These are phyloP conservation scores for Sporothrix dimorphospora DNA, from an alignment of 2,329 filamentous ascomycete species.

Conservation along the genomic window DNA sequence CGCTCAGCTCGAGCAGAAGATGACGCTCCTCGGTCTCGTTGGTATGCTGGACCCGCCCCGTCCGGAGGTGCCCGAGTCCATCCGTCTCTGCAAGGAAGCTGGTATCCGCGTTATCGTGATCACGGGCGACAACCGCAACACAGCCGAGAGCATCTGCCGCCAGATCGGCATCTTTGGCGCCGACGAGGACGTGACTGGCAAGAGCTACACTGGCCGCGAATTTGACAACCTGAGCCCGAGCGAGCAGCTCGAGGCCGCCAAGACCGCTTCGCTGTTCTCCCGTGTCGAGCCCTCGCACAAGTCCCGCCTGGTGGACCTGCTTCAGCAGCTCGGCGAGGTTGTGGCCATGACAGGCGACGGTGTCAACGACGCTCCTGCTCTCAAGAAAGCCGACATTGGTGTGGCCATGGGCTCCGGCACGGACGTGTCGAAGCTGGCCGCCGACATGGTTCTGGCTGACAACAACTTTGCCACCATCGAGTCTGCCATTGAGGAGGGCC, in stretches of 20 bases:
- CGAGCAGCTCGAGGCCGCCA: conserved; percentile 83
- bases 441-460: conserved; percentile 98
- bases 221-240: conserved; percentile 81
- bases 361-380: conserved; percentile 94
- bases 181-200: conserved; percentile 77
- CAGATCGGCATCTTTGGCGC: conserved; percentile 89
- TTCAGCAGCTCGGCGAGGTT: conserved; percentile 89
- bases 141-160: conserved; percentile 95
- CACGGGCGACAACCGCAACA: conserved; percentile 97
- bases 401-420: conserved; percentile 98
- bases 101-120: conserved; percentile 98
- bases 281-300: conserved; percentile 96
- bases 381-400: conserved; percentile 99
- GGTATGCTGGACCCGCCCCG: conserved; percentile 97
- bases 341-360: conserved; percentile 99
- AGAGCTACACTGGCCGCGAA: conserved; percentile 93
- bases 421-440: conserved; percentile 92
- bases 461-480: conserved; percentile 99
- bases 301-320: conserved; percentile 94
- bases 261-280: conserved; percentile 88
- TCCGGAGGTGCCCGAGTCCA: conserved; percentile 83
- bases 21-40: conserved; percentile 91
- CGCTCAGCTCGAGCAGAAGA: conserved; percentile 82
- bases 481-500: conserved; percentile 91
- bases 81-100: conserved; percentile 85